Evolutionary conservation across 176 grass and related monocot genomes (phyloP), one percentile per base, ranked within the genome.

Genomic region (Raddia guianensis): DNA sequence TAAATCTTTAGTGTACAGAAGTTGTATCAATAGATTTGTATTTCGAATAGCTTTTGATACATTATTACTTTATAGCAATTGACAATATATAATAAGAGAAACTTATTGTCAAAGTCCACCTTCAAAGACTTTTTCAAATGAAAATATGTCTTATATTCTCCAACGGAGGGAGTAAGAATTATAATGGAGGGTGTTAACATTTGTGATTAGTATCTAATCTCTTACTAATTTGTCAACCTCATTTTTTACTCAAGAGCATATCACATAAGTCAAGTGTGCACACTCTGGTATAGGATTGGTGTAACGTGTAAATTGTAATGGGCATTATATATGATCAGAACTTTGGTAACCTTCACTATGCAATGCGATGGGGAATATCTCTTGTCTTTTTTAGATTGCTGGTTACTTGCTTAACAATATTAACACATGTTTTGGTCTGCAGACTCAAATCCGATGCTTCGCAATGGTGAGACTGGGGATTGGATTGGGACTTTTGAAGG

Each of bases 401-500:
- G 40, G 4, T 6, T 68, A 68, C 54, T 66, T 66, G 10, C 45
- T 51, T 16, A 33, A 46, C 11, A 57, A 34, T 88, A 58, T 45
- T 40, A 27, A 48, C 13, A 2, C 47, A 55, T 82, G 0, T 82
- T 59, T 86, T 50, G 58, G 55, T 87, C 55, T 76, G 44, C 84
- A 99, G 97, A 99, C 73, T 86, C 93, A 46, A 94, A 89, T 76
- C 97, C 97, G 5, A 99, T 99, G 97, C 89, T 99, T 68, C 94
- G 97, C 72, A 99, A 99, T 80, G 97, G 97, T 16, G 97, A 99
- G 73, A 93, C 97, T 60, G 97, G 97, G 74, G 97, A 99, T 81
- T 99, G 97, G 97, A 99, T 99, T 88, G 97, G 97, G 20, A 99
- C 97, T 57, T 99, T 99, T 80, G 85, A 96, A 91, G 97, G 97